phyloP scores from a whole-genome alignment of 2,329 filamentous ascomycete genomes.

The Triangularia verruculosa region DNA sequence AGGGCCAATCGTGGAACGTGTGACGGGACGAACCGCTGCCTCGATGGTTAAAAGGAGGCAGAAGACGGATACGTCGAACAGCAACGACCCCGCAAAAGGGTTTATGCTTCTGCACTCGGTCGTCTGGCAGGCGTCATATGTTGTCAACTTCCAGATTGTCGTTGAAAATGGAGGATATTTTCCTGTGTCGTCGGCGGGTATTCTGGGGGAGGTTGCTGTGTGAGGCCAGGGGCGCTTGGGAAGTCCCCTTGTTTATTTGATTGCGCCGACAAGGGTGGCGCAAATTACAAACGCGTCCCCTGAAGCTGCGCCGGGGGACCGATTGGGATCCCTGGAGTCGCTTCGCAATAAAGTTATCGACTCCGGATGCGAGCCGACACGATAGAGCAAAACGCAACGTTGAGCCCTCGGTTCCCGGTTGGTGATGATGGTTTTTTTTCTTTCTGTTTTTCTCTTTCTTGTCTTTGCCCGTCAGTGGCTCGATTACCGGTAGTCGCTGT shows the following conservation, averaged over 20 bases:
- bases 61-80: not conserved
- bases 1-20: slow-evolving; percentile 15
- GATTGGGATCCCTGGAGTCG: slow-evolving; percentile 14
- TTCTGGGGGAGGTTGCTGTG: slow-evolving; percentile 23
- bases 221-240: slow-evolving; percentile 21
- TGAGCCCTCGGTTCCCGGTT: not conserved
- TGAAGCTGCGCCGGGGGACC: slow-evolving; percentile 19
- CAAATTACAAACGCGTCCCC: slow-evolving; percentile 39
- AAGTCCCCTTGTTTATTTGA: slow-evolving; percentile 35
- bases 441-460: not conserved
- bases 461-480: not conserved
- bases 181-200: slow-evolving; percentile 25
- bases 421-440: slow-evolving; percentile 4
- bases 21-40: slow-evolving; percentile 18
- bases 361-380: slow-evolving; percentile 8
- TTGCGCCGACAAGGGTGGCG: slow-evolving; percentile 32
- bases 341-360: slow-evolving; percentile 20
- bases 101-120: slow-evolving; percentile 22
- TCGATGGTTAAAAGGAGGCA: slow-evolving; percentile 10
- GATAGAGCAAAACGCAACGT: slow-evolving; percentile 6
- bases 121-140: slow-evolving; percentile 26
- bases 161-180: slow-evolving; percentile 18
- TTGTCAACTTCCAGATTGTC: too few species aligned
- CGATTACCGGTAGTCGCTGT: not conserved
- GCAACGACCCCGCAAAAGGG: slow-evolving; percentile 22